Evolutionary conservation across 192 early-diverging fungal genomes (phyloP), one percentile per base, ranked within the genome.

Genomic region (Diversispora epigaea): DNA sequence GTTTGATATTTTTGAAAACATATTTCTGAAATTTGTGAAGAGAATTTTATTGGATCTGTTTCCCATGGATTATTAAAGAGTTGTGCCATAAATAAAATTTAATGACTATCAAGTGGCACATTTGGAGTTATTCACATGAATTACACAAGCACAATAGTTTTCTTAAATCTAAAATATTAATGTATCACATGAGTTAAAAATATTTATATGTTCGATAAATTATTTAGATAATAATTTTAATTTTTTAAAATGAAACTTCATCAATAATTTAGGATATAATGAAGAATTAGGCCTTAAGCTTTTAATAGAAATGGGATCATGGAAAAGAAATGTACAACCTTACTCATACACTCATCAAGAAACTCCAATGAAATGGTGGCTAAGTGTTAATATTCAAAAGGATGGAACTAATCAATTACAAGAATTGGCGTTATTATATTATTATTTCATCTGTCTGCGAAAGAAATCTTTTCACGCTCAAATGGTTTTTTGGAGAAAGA

Each of bases 1-100:
- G 43, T 56, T 64, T n/a, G 54, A 55, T 56, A 50, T 71, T 76
- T 76, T 70, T 65, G 41, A 65, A 41, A 40, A 41, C 41, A 65
- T 57, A 57, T 19, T 57, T 57, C 55, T 7, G 55, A n/a, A n/a
- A 57, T 50, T 14, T 50, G 49, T 50, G 49, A 50, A 50, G 49
- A 50, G 14, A 50, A 50, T 50, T 8, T 50, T 50, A 14, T 50
- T 50, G 49, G 14, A 50, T 50, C 14, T 50, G 49, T 12, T 14
- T 50, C 49, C 49, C 49, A 50, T 50, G 49, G 49, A 8, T 50
- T 50, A 50, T 50, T 50, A 32, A 32, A 32, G 25, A 2, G 2
- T 32, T 32, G 25, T 32, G 25, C 25, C 25, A 32, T 32, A 32
- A n/a, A n/a, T n/a, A n/a, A n/a, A n/a, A n/a, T n/a, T n/a, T 32